Evolutionary conservation across 192 early-diverging fungal species (phyloP).

Genomic region (Rhizophagus clarus): DNA sequence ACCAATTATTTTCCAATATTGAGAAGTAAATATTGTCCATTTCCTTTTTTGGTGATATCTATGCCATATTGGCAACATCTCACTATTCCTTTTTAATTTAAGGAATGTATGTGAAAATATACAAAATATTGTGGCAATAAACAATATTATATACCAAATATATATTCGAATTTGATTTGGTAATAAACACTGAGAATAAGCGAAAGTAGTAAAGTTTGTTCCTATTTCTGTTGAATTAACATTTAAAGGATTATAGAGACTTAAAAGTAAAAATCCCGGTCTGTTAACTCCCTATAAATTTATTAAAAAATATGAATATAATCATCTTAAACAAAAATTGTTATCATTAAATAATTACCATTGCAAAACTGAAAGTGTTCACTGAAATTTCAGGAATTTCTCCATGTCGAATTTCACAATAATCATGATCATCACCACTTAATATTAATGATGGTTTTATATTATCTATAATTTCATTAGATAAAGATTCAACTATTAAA

Average conservation of each 20-base stretch:
- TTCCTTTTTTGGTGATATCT: constrained; percentile 8
- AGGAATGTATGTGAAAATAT: constrained; percentile 31
- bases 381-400: constrained; percentile 54
- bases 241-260: constrained; percentile 37
- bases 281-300: constrained; percentile 57
- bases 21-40: constrained; percentile 2
- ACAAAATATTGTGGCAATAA: constrained; percentile 30
- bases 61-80: constrained; percentile 8
- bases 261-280: constrained; percentile 60
- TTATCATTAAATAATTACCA: constrained; percentile 39
- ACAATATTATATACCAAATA: constrained; percentile 31
- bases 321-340: not conserved
- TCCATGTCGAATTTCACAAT: constrained; percentile 67
- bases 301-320: constrained; percentile 36
- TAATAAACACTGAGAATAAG: constrained; percentile 59
- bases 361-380: constrained; percentile 66
- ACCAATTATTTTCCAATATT: not conserved
- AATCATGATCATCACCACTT: constrained; percentile 95
- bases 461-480: constrained; percentile 55
- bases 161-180: constrained; percentile 71
- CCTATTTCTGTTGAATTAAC: constrained; percentile 31
- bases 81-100: not conserved
- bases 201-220: constrained; percentile 36
- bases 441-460: constrained; percentile 74
- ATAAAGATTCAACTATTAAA: constrained; percentile 62